Base-by-base conservation (phyloP, 495 filamentous ascomycete species). In the Penicillium diatomitis region DNA sequence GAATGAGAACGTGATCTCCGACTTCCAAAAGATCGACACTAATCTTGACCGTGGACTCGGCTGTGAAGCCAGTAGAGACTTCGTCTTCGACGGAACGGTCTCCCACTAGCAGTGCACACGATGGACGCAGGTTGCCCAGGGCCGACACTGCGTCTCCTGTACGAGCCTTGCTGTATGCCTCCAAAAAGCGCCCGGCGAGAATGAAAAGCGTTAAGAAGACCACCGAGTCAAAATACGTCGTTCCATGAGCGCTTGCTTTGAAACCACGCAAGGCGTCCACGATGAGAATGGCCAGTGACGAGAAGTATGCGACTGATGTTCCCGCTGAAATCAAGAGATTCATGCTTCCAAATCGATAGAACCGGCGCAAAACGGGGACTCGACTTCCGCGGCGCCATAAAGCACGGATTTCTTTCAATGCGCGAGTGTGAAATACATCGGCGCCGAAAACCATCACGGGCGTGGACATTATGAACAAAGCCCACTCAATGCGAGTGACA, bases 331-430 rank as follows among this genome's bases (percentile, higher is more conserved):
- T 87, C 49, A 97, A 75, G 62, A 92, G 82, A 57, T 96, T 94
- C 91, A 97, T 97, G 67, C 90, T 96, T 9, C 91, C 91, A 56
- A 97, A 97, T 9, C 87, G 81, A 55, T 90, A 91, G 54, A 97
- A 90, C 11, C 92, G 73, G 48, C 83, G 78, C 20, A 87, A 56
- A 7, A 95, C 60, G 0, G 90, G 90, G 3, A 84, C 81, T 6
- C 74, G 78, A 62, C 89, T 96, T 39, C 82, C 78, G n/a, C 67
- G 81, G 32, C 87, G 74, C 91, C 91, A 97, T 28, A 96, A 64
- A 0, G 83, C 77, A 48, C 73, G 71, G 12, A 97, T 72, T 57
- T 96, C 91, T 61, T 88, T 90, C 20, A 87, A 57, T 0, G 88
- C 85, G 11, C 87, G 78, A 2, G 68, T 60, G 58, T 97, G 91